Base-by-base conservation (phyloP, 768 basidiomycete genomes). In the Lanmaoa rubissima region DNA sequence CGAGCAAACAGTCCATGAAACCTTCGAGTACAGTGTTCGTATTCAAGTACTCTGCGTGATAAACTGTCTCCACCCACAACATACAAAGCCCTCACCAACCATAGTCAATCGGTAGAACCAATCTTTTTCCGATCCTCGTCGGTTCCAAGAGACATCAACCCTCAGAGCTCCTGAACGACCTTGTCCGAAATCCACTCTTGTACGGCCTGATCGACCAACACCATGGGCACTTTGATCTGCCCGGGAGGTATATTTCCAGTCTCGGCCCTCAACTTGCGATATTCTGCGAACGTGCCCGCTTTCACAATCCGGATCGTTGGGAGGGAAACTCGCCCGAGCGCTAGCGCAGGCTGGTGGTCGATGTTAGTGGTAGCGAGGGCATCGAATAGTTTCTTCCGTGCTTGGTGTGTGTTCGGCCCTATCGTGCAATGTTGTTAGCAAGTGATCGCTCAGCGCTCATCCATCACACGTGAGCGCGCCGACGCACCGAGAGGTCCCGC, bases 271-370 rank as follows among this genome's bases (percentile, higher is more conserved):
- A 59, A 62, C 39, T 24, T 46, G 46, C 64, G 59, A 35, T 59
- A 68, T 4, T 58, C 66, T 3, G 45, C 35, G 16, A 67, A 68
- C 12, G 62, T 65, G 9, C 68, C 65, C 1, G 51, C 21, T 19
- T 61, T 53, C 6, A 69, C 51, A 5, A 69, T 51, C 3, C 64
- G 64, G 43, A 70, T 55, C 34, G 65, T 68, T 2, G 68, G 68
- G 8, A 60, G 42, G 11, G 58, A 38, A 1, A 57, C 47, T 14
- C 28, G 24, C 8, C 53, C 57, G 1, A 10, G 24, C 5, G 54
- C 44, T 9, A 59, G 35, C 17, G 49, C 55, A 32, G 2, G 10
- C 5, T 43, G 26, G 10, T 45, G 47, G 14, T 46, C 44, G 1
- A 4, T 1, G 11, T 64, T 56, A 1, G 43, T 34, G 17, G 48